Base-by-base conservation (phyloP, 169 alveolate genomes). In the Plasmodium chabaudi region DNA sequence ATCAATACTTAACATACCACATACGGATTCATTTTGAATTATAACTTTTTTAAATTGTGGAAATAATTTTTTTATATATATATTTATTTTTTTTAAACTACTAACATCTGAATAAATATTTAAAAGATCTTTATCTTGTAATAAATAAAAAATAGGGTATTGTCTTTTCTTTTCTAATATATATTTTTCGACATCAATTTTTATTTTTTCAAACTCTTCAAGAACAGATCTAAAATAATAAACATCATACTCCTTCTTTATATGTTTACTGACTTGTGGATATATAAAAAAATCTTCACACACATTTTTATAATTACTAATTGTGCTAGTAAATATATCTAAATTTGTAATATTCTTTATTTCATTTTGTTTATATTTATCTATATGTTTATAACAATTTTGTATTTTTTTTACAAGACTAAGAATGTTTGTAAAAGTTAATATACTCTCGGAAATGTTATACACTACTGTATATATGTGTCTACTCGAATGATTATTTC, bases 231-330 rank as follows among this genome's bases (percentile, higher is more conserved):
- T 19, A 44, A 77, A 77, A 27, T 63, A 67, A 0, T 47, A 19
- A 19, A 63, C 0, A 13, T 77, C 49, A 57, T 77, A 77, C 5
- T 34, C 6, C 25, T 77, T 77, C n/a, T 77, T 60, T 12, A 77
- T 13, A 25, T 77, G 88, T 21, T 77, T 77, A 34, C 23, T 77
- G n/a, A 77, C 15, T 19, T 77, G 88, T 4, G 88, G 88, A 23
- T 77, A 77, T 5, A 77, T 63, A 19, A 63, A 77, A 49, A 77
- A 77, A 2, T 77, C 88, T 77, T 77, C 88, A 6, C 88, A 77
- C 25, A 51, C 23, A 17, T 77, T 19, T 42, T 77, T 77, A 59
- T 77, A 77, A 15, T 27, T 77, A 10, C 23, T 56, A 46, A 77
- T 68, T 1, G 49, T 15, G n/a, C 34, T 25, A 5, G 21, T 23